phyloP scores from a whole-genome alignment of 805 yeast genomes.

The Lachancea lanzarotensis region DNA sequence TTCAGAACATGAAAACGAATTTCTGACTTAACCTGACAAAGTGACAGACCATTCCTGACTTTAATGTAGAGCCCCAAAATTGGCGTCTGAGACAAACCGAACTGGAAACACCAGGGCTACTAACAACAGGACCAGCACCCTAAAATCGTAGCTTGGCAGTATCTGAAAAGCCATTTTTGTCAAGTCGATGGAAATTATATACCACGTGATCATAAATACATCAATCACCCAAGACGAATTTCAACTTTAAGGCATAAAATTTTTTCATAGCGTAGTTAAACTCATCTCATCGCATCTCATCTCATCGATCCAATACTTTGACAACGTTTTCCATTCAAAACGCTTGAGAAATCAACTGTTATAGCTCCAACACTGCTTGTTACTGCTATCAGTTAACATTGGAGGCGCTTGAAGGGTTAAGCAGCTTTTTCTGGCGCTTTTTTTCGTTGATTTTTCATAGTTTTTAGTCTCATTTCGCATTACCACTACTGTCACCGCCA shows the following conservation, averaged over 20 bases:
- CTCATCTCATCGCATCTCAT: constrained; percentile 7
- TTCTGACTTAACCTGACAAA: no score
- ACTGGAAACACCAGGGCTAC: no score
- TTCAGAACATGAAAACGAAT: no score
- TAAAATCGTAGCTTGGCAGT: no score
- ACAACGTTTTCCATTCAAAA: background rate
- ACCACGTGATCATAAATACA: background rate
- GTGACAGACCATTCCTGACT: no score
- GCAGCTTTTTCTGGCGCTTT: background rate
- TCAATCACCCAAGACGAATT: background rate
- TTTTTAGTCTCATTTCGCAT: background rate
- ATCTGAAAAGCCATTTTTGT: no score
- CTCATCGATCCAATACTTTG: background rate
- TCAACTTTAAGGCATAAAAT: background rate
- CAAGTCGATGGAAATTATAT: no score
- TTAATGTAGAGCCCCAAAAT: no score
- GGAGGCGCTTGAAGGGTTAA: background rate
- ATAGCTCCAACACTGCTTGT: background rate
- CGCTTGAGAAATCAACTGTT: background rate
- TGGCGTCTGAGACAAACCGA: no score
- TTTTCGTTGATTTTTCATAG: background rate
- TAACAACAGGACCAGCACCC: no score
- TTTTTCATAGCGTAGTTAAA: background rate
- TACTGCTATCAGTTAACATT: background rate
- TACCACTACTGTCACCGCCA: background rate